Evolutionary conservation across 2,329 filamentous ascomycete species (phyloP).

Genomic region (Fusarium hainanense): DNA sequence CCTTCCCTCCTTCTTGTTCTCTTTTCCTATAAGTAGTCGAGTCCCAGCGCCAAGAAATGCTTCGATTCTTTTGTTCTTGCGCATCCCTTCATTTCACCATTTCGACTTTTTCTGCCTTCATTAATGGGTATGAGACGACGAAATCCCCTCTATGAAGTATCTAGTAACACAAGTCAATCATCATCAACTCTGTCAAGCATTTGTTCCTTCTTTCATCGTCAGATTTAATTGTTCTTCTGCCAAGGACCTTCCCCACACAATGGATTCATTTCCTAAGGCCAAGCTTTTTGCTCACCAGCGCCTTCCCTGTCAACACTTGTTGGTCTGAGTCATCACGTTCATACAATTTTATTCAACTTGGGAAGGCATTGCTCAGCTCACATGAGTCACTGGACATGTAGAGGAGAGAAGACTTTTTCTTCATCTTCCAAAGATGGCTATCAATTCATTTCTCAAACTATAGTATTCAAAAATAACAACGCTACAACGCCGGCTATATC

Average conservation of each 20-base stretch:
- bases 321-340: constrained; percentile 11
- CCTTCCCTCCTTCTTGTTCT: neutral
- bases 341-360: neutral
- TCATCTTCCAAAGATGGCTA: neutral
- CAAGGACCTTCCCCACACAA: constrained; percentile 8
- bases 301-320: constrained; percentile 13
- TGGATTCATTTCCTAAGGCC: neutral
- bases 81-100: neutral
- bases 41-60: neutral
- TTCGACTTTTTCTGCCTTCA: neutral
- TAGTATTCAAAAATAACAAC: constrained; percentile 3
- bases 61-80: neutral
- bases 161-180: rapidly evolving
- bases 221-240: neutral
- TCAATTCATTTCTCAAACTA: constrained; percentile 7
- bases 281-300: constrained; percentile 17
- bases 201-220: neutral
- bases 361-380: neutral
- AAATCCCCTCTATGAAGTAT: neutral
- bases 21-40: neutral
- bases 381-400: neutral
- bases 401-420: neutral
- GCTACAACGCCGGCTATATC: constrained; percentile 14
- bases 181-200: rapidly evolving
- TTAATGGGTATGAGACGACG: neutral